Percentiles rank a stretch among this genome's conserved stretches.
Conservation (phyloP, 1,284 basidiomycete genomes). For the Heimioporus retisporus region DNA sequence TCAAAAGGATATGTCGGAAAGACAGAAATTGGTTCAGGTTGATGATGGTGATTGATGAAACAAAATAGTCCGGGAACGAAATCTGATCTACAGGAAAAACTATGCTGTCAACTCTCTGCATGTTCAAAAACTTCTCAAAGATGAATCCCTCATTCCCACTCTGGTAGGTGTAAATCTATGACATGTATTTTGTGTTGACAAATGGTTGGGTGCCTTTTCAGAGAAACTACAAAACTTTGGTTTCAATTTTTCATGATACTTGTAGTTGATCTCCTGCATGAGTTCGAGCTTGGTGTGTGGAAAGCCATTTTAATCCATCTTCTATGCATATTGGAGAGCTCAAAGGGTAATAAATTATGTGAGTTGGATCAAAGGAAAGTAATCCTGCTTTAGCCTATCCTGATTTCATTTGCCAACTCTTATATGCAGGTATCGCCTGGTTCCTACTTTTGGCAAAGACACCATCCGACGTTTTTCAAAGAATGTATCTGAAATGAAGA, state of each 20-base stretch:
- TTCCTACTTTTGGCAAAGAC: constrained; percentile 16
- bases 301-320: constrained; percentile 27
- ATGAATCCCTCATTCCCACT: constrained; percentile 11
- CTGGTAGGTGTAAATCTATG: neutral
- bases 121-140: constrained; percentile 3
- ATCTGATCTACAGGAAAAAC: constrained; percentile 30
- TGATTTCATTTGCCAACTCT: no score
- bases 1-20: constrained; percentile 3
- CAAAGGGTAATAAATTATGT: no score
- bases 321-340: constrained; percentile 16
- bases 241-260: constrained; percentile 25
- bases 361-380: no score
- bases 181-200: neutral
- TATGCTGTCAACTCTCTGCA: neutral
- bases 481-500: constrained; percentile 43
- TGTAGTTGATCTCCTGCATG: constrained; percentile 34
- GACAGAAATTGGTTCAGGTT: constrained; percentile 13
- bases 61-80: constrained; percentile 33
- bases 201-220: constrained; percentile 18
- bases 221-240: neutral
- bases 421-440: no score
- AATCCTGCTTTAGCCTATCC: no score
- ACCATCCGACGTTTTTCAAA: constrained; percentile 17
- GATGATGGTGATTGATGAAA: constrained; percentile 31
- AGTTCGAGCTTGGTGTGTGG: constrained; percentile 32